Percentiles rank a stretch among this genome's conserved stretches.
These are phyloP conservation scores for Exophiala calicioides DNA, from an alignment of 2,329 filamentous ascomycete species.

Conservation along the genomic window DNA sequence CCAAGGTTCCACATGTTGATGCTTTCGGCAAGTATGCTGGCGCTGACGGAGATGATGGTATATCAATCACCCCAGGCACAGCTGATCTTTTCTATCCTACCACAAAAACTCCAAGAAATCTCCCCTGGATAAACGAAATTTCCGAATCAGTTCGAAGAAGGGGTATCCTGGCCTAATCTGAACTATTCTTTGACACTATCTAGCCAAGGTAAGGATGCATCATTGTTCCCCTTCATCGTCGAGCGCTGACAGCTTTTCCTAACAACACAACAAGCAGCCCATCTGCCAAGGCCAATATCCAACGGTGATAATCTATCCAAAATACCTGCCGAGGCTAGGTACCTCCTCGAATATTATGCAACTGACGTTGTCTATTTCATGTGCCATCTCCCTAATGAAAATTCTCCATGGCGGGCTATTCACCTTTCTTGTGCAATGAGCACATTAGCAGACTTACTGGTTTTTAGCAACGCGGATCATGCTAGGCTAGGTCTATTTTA, in stretches of 20 bases:
- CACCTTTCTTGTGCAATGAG: slow-evolving; percentile 12
- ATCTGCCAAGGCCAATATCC: slow-evolving; percentile 8
- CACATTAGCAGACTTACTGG: slow-evolving; percentile 12
- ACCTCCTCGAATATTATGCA: slow-evolving; percentile 12
- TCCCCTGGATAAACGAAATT: too few species aligned
- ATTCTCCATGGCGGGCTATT: slow-evolving; percentile 12
- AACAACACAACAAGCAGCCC: too few species aligned
- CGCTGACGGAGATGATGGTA: too few species aligned
- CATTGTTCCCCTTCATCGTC: slow-evolving; percentile 1
- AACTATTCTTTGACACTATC: too few species aligned
- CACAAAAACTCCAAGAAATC: too few species aligned
- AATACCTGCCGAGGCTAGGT: slow-evolving; percentile 10
- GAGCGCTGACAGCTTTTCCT: slow-evolving; percentile 4
- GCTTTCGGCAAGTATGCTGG: too few species aligned
- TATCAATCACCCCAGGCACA: too few species aligned
- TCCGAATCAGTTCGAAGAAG: too few species aligned
- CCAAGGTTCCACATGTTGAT: too few species aligned
- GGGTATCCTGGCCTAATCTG: too few species aligned
- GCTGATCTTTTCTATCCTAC: too few species aligned
- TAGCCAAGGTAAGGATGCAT: background rate
- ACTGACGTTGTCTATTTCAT: slow-evolving; percentile 11
- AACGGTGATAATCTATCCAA: slow-evolving; percentile 12
- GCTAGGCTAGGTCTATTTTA: slow-evolving; percentile 11
- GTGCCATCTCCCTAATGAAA: slow-evolving; percentile 11
- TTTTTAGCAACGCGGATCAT: slow-evolving; percentile 11